These are phyloP conservation scores for Beta macrorhiza DNA, from an alignment of 179 eudicot species.

Conservation along the genomic window DNA sequence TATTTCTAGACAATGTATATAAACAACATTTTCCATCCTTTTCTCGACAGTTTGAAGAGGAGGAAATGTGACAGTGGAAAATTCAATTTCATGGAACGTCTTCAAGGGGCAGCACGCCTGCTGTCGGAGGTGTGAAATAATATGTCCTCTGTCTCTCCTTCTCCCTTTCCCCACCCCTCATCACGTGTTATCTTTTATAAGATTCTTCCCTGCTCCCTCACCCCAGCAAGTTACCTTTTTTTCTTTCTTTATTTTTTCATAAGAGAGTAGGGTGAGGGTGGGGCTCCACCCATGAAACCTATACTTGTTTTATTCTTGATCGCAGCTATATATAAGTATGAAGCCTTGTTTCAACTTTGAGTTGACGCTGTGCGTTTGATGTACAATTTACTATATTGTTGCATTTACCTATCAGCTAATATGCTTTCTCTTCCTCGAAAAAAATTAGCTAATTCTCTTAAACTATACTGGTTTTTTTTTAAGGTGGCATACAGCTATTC, in stretches of 20 bases:
- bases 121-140: slow-evolving; percentile 57
- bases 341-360: not conserved
- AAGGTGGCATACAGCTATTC: not conserved
- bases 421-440: not conserved
- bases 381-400: not conserved
- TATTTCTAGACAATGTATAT: not conserved
- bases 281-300: too few relatives aligned
- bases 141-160: not conserved
- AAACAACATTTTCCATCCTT: not conserved
- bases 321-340: not conserved
- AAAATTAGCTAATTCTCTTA: not conserved
- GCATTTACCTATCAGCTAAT: not conserved
- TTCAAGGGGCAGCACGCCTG: slow-evolving; percentile 72
- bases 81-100: slow-evolving; percentile 65
- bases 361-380: not conserved
- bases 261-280: too few relatives aligned
- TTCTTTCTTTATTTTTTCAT: not conserved
- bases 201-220: not conserved
- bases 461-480: not conserved
- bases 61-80: slow-evolving; percentile 48
- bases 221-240: not conserved
- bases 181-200: too few relatives aligned
- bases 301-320: too few relatives aligned
- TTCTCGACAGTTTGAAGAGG: slow-evolving; percentile 65
- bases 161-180: not conserved